Conservation (phyloP, 1,139 yeast genomes). For the Taphrina confusa region DNA sequence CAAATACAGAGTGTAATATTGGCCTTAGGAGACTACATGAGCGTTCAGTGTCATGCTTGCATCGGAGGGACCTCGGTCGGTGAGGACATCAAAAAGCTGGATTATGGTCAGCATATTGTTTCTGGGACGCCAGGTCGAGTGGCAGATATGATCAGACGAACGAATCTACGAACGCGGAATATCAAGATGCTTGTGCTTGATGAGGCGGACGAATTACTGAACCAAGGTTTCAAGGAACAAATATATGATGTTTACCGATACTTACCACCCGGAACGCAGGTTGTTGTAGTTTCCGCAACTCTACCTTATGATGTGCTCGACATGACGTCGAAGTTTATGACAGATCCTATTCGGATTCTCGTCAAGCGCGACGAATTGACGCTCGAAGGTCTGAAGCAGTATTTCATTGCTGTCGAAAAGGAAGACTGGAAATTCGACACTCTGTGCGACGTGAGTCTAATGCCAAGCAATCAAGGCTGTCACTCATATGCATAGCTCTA, state of each 20-base stretch:
- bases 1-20: slow-evolving; percentile 96
- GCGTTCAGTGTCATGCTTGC: slow-evolving; percentile 94
- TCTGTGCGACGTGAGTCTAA: slow-evolving; percentile 64
- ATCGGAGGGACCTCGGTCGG: slow-evolving; percentile 95
- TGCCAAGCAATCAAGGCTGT: not conserved
- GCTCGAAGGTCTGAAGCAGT: slow-evolving; percentile 97
- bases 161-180: slow-evolving; percentile 83
- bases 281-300: slow-evolving; percentile 94
- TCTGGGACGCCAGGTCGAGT: slow-evolving; percentile 99
- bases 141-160: slow-evolving; percentile 93
- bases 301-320: slow-evolving; percentile 96
- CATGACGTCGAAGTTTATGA: slow-evolving; percentile 95
- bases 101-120: slow-evolving; percentile 90
- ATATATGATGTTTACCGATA: slow-evolving; percentile 94
- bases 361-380: slow-evolving; percentile 98
- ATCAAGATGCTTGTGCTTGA: slow-evolving; percentile 96
- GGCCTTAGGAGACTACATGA: slow-evolving; percentile 90
- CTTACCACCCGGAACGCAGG: slow-evolving; percentile 93
- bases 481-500: slow-evolving; percentile 53
- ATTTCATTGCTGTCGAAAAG: slow-evolving; percentile 88
- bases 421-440: slow-evolving; percentile 94
- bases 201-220: slow-evolving; percentile 99
- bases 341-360: slow-evolving; percentile 93
- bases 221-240: slow-evolving; percentile 96
- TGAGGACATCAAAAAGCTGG: slow-evolving; percentile 90